Base-by-base conservation (phyloP, 352 stramenopile species). In the Phytophthora palmivora region DNA sequence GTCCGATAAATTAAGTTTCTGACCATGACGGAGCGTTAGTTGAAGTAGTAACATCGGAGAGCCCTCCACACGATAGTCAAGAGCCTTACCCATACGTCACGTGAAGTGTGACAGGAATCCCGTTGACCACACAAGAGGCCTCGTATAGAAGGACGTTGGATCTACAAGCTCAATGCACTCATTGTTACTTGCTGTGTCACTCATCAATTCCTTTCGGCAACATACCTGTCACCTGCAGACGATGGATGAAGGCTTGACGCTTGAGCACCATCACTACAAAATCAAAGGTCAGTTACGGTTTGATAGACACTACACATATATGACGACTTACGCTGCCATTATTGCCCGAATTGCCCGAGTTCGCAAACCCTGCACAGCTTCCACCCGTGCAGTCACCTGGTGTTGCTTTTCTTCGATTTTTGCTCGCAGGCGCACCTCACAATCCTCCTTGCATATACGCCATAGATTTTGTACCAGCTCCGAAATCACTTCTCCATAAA, bases 361-460 rank as follows among this genome's bases (percentile, higher is more conserved):
- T 3, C 84, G 81, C 41, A 95, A 76, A n/a, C 60, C 51, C 59
- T 91, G 82, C 7, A 83, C 83, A 8, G 74, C 67, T 39, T 91
- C 73, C 8, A 86, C 84, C 1, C 85, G 79, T 21, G 66, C 61
- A 14, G 73, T 76, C 19, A 95, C 82, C 63, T 95, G 87, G 30
- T 78, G 65, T 44, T 87, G 63, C 54, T 95, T 95, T 41, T 95
- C 87, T n/a, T 83, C 72, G 56, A 94, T 88, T 67, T 94, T 95
- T 6, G 64, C 60, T 24, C 73, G 72, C 12, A 94, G 67, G 54
- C 79, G 87, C 2, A 58, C 28, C 7, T 89, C 76, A 42, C 80
- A 87, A 18, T 87, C 78, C 33, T 59, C 55, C 41, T 89, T 84
- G 33, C 81, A 78, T 10, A 75, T 58, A 8, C 46, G 56, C 83